Evolutionary conservation across 305 asterid species (phyloP).

Genomic region (Stenogyne calaminthoides): DNA sequence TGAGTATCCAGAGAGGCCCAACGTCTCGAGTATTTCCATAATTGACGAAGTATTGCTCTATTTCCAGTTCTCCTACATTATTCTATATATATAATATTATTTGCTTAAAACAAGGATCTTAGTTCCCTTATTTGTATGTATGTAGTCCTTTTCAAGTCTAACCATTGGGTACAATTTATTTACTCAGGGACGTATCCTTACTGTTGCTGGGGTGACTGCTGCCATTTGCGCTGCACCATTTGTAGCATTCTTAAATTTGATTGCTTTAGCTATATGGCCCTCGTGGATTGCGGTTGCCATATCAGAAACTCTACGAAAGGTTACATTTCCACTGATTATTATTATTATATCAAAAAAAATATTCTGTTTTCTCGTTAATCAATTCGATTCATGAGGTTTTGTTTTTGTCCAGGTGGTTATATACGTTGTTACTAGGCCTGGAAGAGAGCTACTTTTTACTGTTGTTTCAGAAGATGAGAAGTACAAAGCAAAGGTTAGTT

Average conservation of each 20-base stretch:
- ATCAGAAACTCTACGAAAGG: conserved; percentile 93
- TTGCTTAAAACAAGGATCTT: background rate
- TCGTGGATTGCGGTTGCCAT: conserved; percentile 88
- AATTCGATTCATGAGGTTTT: background rate
- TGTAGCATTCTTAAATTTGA: conserved; percentile 75
- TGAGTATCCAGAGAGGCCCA: background rate
- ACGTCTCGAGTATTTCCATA: background rate
- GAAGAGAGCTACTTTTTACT: conserved; percentile 91
- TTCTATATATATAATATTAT: no score
- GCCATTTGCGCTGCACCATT: conserved; percentile 84
- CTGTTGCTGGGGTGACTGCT: conserved; percentile 75
- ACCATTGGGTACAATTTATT: background rate
- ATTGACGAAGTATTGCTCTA: background rate
- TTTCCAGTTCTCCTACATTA: background rate
- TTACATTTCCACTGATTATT: conserved; percentile 27
- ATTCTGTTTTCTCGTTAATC: background rate
- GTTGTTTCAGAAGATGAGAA: conserved; percentile 95
- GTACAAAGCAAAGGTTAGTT: conserved; percentile 89
- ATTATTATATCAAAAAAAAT: background rate
- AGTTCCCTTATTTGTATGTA: background rate
- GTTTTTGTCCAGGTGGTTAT: conserved; percentile 65
- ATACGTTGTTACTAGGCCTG: conserved; percentile 93
- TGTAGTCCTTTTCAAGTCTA: background rate
- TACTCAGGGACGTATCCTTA: conserved; percentile 83
- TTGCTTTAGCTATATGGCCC: conserved; percentile 89